phyloP scores from a whole-genome alignment of 2,329 filamentous ascomycete genomes.

The Dothideomycetes sp. region DNA sequence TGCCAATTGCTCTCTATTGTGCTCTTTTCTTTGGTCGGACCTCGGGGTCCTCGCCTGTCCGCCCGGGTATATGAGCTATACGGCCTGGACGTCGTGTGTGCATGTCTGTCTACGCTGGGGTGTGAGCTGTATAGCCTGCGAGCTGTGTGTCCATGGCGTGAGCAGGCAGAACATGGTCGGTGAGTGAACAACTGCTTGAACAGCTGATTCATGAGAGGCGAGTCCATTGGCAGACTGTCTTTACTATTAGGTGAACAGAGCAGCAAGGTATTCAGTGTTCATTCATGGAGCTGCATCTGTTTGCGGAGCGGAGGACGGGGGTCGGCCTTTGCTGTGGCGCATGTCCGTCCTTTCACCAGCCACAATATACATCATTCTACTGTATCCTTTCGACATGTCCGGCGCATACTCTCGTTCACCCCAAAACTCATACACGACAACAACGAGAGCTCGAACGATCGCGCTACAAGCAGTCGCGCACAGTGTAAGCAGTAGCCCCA shows the following conservation, averaged over 20 bases:
- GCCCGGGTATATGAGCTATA: conserved; percentile 6
- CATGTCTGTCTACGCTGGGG: too few relatives aligned
- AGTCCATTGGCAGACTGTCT: conserved; percentile 54
- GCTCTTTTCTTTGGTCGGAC: conserved; percentile 21
- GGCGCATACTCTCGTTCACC: too few relatives aligned
- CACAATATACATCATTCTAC: not conserved
- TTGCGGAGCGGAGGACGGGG: too few relatives aligned
- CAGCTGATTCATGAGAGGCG: conserved; percentile 62
- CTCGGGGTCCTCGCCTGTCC: conserved; percentile 9
- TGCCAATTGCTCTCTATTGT: conserved; percentile 68
- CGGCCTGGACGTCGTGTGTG: conserved; percentile 7
- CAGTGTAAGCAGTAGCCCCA: too few relatives aligned
- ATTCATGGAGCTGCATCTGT: too few relatives aligned
- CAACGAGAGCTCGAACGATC: too few relatives aligned
- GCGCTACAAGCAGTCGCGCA: too few relatives aligned
- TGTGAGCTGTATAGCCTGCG: conserved; percentile 7
- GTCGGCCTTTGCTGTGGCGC: too few relatives aligned
- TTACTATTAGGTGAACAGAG: too few relatives aligned
- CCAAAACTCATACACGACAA: too few relatives aligned
- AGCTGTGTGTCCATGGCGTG: conserved; percentile 7
- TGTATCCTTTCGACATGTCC: too few relatives aligned
- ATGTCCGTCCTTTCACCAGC: not conserved
- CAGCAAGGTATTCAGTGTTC: too few relatives aligned
- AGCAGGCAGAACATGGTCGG: conserved; percentile 49
- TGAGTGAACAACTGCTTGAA: conserved; percentile 80